phyloP scores from a whole-genome alignment of 257 asterid genomes.

The Salvia splendens region DNA sequence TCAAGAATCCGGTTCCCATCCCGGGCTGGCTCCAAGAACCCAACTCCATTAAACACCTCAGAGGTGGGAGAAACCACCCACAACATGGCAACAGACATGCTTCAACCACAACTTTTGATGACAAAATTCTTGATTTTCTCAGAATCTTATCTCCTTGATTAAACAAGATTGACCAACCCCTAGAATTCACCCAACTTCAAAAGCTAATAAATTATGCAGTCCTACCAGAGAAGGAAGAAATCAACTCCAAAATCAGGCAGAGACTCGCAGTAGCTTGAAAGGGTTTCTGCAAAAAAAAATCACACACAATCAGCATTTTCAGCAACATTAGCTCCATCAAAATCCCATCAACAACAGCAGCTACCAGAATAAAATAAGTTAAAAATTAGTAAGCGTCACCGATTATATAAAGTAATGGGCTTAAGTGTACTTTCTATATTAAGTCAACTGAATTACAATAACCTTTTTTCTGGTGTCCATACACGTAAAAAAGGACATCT shows the following conservation, averaged over 20 bases:
- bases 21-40: slow-evolving; percentile 43
- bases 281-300: slow-evolving; percentile 46
- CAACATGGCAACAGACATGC: slow-evolving; percentile 74
- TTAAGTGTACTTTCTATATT: slow-evolving; percentile 35
- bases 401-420: slow-evolving; percentile 25
- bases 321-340: slow-evolving; percentile 18
- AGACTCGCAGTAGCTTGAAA: slow-evolving; percentile 33
- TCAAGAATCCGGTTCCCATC: slow-evolving; percentile 51
- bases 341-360: slow-evolving; percentile 24
- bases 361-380: slow-evolving; percentile 32
- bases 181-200: slow-evolving; percentile 32
- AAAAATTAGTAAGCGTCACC: slow-evolving; percentile 16
- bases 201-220: slow-evolving; percentile 33
- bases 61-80: slow-evolving; percentile 72
- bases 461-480: slow-evolving; percentile 39
- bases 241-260: slow-evolving; percentile 29
- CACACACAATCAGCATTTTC: slow-evolving; percentile 25
- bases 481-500: slow-evolving; percentile 54
- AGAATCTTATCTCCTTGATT: slow-evolving; percentile 30
- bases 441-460: slow-evolving; percentile 48
- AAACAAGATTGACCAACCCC: slow-evolving; percentile 31
- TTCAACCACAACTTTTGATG: slow-evolving; percentile 26
- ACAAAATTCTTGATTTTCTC: slow-evolving; percentile 2
- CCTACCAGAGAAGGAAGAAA: slow-evolving; percentile 24
- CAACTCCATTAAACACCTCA: slow-evolving; percentile 48